These are phyloP conservation scores for Wallacemonas collosoma DNA, from an alignment of 208 protist genomes.

Conservation along the genomic window DNA sequence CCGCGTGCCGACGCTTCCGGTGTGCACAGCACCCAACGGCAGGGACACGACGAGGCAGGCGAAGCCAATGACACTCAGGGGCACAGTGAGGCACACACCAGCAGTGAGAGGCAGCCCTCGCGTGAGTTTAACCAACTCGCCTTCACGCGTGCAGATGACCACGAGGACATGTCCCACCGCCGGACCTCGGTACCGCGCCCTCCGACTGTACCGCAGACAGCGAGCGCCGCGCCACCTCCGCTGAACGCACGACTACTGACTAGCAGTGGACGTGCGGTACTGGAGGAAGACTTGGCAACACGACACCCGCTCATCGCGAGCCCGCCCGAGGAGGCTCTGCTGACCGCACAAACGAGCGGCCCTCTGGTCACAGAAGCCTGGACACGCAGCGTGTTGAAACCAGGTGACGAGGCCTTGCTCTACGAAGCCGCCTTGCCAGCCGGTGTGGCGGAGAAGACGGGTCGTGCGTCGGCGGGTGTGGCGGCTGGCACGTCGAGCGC, in stretches of 20 bases:
- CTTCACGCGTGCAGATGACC: neutral
- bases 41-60: neutral
- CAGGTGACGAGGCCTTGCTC: conserved; percentile 72
- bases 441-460: neutral
- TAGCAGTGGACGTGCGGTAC: neutral
- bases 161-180: neutral
- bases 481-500: neutral
- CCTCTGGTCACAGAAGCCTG: conserved; percentile 79
- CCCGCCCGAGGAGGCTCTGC: neutral
- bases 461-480: neutral
- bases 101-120: neutral
- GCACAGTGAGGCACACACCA: no score
- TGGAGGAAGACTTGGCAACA: neutral
- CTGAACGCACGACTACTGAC: neutral
- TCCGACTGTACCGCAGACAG: neutral
- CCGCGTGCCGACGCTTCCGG: neutral
- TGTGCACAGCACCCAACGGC: neutral
- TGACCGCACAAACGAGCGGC: neutral
- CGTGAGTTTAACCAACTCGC: neutral
- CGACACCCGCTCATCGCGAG: neutral
- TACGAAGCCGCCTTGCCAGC: conserved; percentile 32
- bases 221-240: neutral
- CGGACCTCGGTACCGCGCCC: neutral
- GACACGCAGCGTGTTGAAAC: conserved; percentile 73
- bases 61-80: neutral